These are phyloP conservation scores for Fraxinus sp. DNA, from an alignment of 305 asterid genomes.

Conservation along the genomic window DNA sequence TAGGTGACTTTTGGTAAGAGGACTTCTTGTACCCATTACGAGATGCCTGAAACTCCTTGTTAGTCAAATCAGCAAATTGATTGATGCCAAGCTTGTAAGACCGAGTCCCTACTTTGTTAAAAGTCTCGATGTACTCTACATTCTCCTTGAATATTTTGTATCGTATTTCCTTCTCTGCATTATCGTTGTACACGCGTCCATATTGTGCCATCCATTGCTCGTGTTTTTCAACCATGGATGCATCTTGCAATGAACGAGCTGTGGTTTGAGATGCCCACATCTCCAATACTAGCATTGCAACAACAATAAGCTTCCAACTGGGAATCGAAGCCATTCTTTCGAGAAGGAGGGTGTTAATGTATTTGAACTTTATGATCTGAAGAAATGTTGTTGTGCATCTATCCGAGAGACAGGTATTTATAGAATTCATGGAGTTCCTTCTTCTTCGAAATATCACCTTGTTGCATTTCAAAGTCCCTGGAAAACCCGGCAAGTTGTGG, in stretches of 20 bases:
- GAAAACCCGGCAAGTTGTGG: conserved; percentile 11
- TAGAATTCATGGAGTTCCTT: background rate
- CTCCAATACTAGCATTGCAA: background rate
- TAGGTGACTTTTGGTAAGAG: background rate
- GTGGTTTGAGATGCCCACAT: background rate
- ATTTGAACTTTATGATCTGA: background rate
- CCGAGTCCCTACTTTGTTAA: conserved; percentile 22
- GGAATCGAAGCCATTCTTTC: background rate
- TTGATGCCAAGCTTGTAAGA: conserved; percentile 34
- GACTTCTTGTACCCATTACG: conserved; percentile 31
- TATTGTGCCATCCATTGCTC: conserved; percentile 37
- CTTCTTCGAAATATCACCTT: background rate
- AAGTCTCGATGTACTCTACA: conserved; percentile 25
- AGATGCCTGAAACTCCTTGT: conserved; percentile 31
- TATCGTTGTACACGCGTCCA: conserved; percentile 16
- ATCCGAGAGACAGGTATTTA: background rate
- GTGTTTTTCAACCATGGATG: conserved; percentile 9
- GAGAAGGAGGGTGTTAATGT: background rate
- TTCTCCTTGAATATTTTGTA: conserved; percentile 34
- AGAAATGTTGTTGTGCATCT: background rate
- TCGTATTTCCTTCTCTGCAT: conserved; percentile 29
- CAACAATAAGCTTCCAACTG: background rate
- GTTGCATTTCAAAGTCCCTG: background rate
- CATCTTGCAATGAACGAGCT: background rate
- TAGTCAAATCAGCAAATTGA: conserved; percentile 32